Evolutionary conservation across 2,329 filamentous ascomycete genomes (phyloP).

Genomic region (Emergomyces africanus): DNA sequence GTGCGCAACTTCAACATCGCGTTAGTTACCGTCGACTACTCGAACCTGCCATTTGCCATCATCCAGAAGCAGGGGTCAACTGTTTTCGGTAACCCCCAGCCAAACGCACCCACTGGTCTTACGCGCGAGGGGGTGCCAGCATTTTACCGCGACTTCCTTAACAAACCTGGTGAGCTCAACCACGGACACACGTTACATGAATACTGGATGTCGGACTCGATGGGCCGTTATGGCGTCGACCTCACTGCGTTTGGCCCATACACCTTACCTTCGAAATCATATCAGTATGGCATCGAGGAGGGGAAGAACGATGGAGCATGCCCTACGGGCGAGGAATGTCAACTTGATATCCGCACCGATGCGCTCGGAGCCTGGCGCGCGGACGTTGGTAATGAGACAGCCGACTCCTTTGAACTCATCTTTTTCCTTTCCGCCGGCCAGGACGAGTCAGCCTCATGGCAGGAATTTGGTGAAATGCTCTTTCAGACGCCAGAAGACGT

Average conservation of each 20-base stretch:
- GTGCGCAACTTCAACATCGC: constrained; percentile 12
- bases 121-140: constrained; percentile 7
- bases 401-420: constrained; percentile 10
- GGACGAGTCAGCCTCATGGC: constrained; percentile 11
- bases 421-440: constrained; percentile 12
- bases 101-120: constrained; percentile 6
- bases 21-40: constrained; percentile 10
- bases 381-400: constrained; percentile 9
- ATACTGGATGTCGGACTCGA: constrained; percentile 12
- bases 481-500: constrained; percentile 9
- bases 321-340: constrained; percentile 6
- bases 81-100: constrained; percentile 10
- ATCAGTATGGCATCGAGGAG: constrained; percentile 8
- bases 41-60: constrained; percentile 8
- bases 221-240: constrained; percentile 10
- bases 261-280: constrained; percentile 8
- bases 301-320: constrained; percentile 9
- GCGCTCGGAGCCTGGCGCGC: constrained; percentile 10
- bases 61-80: constrained; percentile 5
- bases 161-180: constrained; percentile 10
- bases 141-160: constrained; percentile 11
- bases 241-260: constrained; percentile 11
- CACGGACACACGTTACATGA: constrained; percentile 11
- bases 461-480: constrained; percentile 12
- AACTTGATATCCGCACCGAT: constrained; percentile 8